Conservation (phyloP, 1,284 basidiomycete genomes). For the Sanghuangporus weigelae region DNA sequence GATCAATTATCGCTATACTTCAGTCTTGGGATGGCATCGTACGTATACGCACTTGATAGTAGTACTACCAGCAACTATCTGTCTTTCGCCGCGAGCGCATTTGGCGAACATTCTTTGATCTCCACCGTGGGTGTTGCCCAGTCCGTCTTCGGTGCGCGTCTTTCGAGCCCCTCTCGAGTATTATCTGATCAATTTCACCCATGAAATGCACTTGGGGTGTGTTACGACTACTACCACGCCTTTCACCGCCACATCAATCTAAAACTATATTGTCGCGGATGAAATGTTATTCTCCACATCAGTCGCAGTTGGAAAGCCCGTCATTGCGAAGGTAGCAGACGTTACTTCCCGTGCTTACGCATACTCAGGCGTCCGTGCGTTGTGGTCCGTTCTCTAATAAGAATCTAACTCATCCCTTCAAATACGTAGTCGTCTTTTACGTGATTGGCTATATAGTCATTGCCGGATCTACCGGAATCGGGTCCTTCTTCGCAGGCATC, state of each 20-base stretch:
- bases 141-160: slow-evolving; percentile 46
- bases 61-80: slow-evolving; percentile 67
- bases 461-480: slow-evolving; percentile 35
- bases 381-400: not conserved
- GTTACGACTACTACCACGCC: not conserved
- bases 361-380: slow-evolving; percentile 59
- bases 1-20: not conserved
- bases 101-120: slow-evolving; percentile 55
- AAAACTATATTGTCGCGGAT: not conserved
- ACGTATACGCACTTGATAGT: slow-evolving; percentile 73
- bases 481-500: slow-evolving; percentile 46
- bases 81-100: slow-evolving; percentile 55
- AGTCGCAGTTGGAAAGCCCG: slow-evolving; percentile 69
- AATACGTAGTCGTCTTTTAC: slow-evolving; percentile 47
- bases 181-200: not conserved
- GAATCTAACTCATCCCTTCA: not conserved
- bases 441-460: slow-evolving; percentile 42
- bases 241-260: not conserved
- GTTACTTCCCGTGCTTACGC: slow-evolving; percentile 54
- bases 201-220: not conserved
- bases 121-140: slow-evolving; percentile 59
- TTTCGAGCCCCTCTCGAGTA: not conserved
- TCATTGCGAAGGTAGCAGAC: slow-evolving; percentile 78
- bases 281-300: not conserved
- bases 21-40: slow-evolving; percentile 64